Evolutionary conservation across 768 basidiomycete genomes (phyloP).

Genomic region (Pisolithus microcarpus): DNA sequence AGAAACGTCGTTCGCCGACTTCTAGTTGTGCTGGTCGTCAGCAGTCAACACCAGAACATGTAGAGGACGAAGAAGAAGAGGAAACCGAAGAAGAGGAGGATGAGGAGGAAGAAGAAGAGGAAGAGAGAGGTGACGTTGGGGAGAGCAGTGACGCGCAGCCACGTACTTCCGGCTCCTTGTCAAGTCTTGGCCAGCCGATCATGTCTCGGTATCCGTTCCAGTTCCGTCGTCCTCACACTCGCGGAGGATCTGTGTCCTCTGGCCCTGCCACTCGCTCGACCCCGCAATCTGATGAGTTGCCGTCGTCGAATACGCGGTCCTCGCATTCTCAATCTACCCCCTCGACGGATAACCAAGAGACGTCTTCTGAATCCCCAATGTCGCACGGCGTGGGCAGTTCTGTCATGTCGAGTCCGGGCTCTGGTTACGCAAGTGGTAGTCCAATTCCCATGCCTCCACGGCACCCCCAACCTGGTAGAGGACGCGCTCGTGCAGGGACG

Average conservation of each 20-base stretch:
- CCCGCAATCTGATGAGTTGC: conserved; percentile 30
- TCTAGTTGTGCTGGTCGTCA: conserved; percentile 26
- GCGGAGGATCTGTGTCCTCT: conserved; percentile 39
- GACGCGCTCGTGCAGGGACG: conserved; percentile 33
- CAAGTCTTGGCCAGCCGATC: conserved; percentile 75
- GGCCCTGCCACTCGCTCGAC: conserved; percentile 35
- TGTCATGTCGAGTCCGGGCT: conserved; percentile 31
- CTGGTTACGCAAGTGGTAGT: conserved; percentile 20
- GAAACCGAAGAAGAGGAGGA: conserved; percentile 31
- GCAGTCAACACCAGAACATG: conserved; percentile 21
- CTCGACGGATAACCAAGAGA: conserved; percentile 56
- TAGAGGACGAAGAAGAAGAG: conserved; percentile 19
- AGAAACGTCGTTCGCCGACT: conserved; percentile 26
- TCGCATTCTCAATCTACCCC: conserved; percentile 42
- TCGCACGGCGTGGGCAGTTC: conserved; percentile 36
- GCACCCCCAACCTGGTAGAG: conserved; percentile 35
- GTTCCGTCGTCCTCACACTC: conserved; percentile 40
- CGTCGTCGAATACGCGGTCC: conserved; percentile 34
- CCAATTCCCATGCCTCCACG: conserved; percentile 46
- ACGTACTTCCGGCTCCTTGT: conserved; percentile 75
- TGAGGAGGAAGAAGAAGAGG: conserved; percentile 40
- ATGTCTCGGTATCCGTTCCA: conserved; percentile 65
- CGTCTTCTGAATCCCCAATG: conserved; percentile 51
- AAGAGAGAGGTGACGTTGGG: conserved; percentile 27
- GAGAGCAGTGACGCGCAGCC: conserved; percentile 49